phyloP scores from a whole-genome alignment of 139 green algal genomes.

The Ulvella scutata region DNA sequence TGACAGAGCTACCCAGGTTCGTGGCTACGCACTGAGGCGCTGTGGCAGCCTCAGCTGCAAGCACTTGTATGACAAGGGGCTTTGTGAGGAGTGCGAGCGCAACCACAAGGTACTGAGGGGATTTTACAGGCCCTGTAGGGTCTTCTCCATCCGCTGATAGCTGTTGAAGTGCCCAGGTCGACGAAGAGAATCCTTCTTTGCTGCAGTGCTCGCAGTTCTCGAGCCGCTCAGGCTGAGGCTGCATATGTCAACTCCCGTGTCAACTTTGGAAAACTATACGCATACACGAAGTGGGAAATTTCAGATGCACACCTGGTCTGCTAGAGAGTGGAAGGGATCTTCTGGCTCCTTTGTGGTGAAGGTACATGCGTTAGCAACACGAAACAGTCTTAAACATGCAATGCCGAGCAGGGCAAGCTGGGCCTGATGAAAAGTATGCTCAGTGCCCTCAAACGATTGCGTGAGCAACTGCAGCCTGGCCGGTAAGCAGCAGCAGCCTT shows the following conservation, averaged over 20 bases:
- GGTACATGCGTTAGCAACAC: neutral
- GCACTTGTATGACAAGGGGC: neutral
- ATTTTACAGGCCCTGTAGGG: neutral
- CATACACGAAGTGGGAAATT: no score
- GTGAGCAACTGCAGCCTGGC: no score
- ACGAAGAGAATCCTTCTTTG: neutral
- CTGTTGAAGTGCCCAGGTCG: neutral
- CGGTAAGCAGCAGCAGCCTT: no score
- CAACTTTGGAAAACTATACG: no score
- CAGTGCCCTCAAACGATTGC: no score
- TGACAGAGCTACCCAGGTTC: neutral
- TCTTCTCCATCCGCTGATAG: neutral
- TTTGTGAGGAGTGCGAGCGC: constrained; percentile 1
- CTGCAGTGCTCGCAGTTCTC: neutral
- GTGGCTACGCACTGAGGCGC: neutral
- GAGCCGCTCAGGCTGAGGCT: no score
- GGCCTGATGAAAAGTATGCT: no score
- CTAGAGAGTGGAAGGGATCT: neutral
- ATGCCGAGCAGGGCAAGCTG: no score
- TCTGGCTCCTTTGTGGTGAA: neutral
- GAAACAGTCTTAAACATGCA: neutral
- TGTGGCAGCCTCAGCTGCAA: neutral
- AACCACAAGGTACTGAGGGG: neutral
- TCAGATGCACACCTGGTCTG: neutral
- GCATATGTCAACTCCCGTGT: no score